Percentiles rank a stretch among this genome's conserved stretches.
These are phyloP conservation scores for Fagopyrum tataricum DNA, from an alignment of 148 eudicot species.

Conservation along the genomic window DNA sequence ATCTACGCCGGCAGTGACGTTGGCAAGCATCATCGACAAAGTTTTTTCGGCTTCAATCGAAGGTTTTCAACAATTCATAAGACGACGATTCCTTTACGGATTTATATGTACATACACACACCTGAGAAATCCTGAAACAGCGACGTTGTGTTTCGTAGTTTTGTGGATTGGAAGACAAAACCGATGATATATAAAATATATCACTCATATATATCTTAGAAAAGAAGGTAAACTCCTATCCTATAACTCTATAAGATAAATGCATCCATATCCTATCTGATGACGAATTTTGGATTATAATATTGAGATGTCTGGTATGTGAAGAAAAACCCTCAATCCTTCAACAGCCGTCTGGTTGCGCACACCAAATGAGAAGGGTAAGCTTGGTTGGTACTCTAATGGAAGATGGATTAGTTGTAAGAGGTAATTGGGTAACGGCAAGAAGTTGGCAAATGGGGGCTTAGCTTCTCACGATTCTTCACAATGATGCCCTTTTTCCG, in stretches of 20 bases:
- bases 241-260: no score
- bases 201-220: no score
- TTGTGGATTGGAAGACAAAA: neutral
- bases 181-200: no score
- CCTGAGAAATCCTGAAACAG: slow-evolving; percentile 1
- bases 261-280: no score
- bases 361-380: neutral
- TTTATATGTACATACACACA: neutral
- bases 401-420: slow-evolving; percentile 7
- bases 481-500: neutral
- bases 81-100: neutral
- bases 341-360: slow-evolving; percentile 8
- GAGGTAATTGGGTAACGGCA: neutral
- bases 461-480: neutral
- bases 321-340: neutral
- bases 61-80: neutral
- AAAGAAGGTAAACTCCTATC: no score
- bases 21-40: neutral
- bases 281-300: no score
- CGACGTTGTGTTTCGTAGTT: neutral
- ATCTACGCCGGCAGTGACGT: neutral
- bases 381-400: slow-evolving; percentile 3
- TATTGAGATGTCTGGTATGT: neutral
- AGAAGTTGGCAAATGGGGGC: neutral
- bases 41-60: neutral